phyloP scores from a whole-genome alignment of 2,329 filamentous ascomycete species.

The Verticillium nonalfalfae region DNA sequence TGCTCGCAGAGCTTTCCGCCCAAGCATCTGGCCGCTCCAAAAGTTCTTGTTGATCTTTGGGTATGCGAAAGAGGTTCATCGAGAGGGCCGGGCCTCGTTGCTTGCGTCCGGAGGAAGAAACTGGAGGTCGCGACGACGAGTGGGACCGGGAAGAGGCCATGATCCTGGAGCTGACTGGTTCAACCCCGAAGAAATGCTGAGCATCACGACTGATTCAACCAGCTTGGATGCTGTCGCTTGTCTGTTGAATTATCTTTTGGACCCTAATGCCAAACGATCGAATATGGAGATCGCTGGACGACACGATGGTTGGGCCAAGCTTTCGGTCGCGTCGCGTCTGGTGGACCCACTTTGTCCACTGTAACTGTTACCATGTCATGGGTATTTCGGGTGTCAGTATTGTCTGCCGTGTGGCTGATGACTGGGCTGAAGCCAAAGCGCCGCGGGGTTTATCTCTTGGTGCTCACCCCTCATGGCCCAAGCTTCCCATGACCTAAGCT shows the following conservation, averaged over 20 bases:
- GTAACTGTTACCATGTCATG: neutral
- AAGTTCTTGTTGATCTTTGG: slow-evolving; percentile 29
- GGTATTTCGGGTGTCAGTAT: neutral
- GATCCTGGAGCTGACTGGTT: neutral
- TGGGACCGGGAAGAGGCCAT: neutral
- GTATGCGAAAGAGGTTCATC: slow-evolving; percentile 22
- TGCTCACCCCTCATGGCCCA: neutral
- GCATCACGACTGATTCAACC: neutral
- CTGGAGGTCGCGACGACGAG: neutral
- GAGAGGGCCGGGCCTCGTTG: slow-evolving; percentile 11
- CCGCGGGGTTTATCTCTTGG: neutral
- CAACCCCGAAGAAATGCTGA: neutral
- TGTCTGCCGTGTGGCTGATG: neutral
- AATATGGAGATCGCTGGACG: too few species aligned
- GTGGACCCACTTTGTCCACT: neutral
- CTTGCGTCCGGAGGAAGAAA: neutral
- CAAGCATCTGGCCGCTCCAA: slow-evolving; percentile 28
- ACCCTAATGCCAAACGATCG: too few species aligned
- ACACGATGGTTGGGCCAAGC: neutral
- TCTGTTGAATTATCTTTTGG: too few species aligned
- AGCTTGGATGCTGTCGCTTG: too few species aligned
- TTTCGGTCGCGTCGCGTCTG: neutral
- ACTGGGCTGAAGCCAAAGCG: neutral
- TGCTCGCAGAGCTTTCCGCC: slow-evolving; percentile 19
- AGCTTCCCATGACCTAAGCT: neutral